Base-by-base conservation (phyloP, 352 stramenopile genomes). In the Phytophthora nicotianae region DNA sequence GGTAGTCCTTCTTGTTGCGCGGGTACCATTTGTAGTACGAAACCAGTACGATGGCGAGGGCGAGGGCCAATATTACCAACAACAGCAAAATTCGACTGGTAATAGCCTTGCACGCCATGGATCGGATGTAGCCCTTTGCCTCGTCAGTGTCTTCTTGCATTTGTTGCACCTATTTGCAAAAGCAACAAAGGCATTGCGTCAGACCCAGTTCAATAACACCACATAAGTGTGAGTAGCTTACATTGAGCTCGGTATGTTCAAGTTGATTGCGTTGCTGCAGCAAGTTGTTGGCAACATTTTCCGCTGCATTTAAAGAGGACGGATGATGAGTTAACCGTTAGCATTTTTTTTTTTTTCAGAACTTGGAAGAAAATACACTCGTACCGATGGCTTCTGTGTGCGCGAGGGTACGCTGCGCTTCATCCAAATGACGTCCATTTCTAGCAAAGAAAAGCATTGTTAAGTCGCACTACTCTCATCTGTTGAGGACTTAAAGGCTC, bases 21-120 rank as follows among this genome's bases (percentile, higher is more conserved):
- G 83, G 83, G 51, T 89, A 92, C 83, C 83, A 92, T 47, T 86
- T 88, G 75, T 86, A 89, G 58, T 90, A 90, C 40, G 83, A 86
- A 5, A 92, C 79, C 24, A 89, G 43, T 9, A 58, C 67, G 43
- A 92, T 90, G 23, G 83, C 81, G 17, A 73, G 61, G 2, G 57
- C 62, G 19, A 92, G 70, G 13, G 64, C 77, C 16, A 92, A 52
- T 21, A 92, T 92, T 19, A 92, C 57, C 23, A 92, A 48, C 24
- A 81, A 26, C 55, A 90, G 50, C 23, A 83, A 35, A 32, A 92
- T 26, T 58, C 83, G 86, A 71, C 79, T 90, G 17, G 81, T 88
- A 27, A 80, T 60, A 2, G 75, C 83, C 70, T 90, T 92, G 48
- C 65, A 64, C 27, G 73, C 75, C 52, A 92, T 80, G 4, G 75